Evolutionary conservation across 2,329 filamentous ascomycete genomes (phyloP).

Genomic region (Talaromyces sp.): DNA sequence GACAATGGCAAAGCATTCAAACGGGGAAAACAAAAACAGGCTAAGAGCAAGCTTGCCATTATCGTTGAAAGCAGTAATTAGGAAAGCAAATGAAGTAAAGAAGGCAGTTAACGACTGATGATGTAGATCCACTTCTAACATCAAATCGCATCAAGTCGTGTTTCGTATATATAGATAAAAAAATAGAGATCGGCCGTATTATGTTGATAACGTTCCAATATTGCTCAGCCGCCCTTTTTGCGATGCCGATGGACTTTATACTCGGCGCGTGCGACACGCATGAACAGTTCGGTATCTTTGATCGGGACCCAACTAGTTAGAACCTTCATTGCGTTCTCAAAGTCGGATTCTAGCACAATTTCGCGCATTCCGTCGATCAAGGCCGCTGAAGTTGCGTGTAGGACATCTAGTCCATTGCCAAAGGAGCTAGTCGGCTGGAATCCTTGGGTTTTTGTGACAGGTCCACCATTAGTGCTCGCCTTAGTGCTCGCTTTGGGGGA

Average conservation of each 20-base stretch:
- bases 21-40: not conserved
- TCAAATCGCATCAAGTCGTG: not conserved
- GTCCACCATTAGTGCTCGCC: not conserved
- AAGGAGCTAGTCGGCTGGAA: constrained; percentile 30
- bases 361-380: constrained; percentile 86
- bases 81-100: not conserved
- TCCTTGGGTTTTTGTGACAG: not conserved
- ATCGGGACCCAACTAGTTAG: constrained; percentile 91
- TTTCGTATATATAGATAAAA: not conserved
- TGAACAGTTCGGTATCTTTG: constrained; percentile 86
- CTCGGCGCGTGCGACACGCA: constrained; percentile 82
- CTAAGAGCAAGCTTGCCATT: not conserved
- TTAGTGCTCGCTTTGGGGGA: constrained; percentile 12
- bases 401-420: constrained; percentile 68
- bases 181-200: not conserved
- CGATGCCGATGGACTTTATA: constrained; percentile 61
- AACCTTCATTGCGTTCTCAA: constrained; percentile 97
- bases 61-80: not conserved
- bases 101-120: not conserved
- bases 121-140: not conserved
- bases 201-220: not conserved
- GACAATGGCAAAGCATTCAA: not conserved
- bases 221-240: constrained; percentile 30
- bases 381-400: constrained; percentile 85
- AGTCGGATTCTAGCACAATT: constrained; percentile 85